These are phyloP conservation scores for Trichophyton simii DNA, from an alignment of 2,329 filamentous ascomycete species.

Conservation along the genomic window DNA sequence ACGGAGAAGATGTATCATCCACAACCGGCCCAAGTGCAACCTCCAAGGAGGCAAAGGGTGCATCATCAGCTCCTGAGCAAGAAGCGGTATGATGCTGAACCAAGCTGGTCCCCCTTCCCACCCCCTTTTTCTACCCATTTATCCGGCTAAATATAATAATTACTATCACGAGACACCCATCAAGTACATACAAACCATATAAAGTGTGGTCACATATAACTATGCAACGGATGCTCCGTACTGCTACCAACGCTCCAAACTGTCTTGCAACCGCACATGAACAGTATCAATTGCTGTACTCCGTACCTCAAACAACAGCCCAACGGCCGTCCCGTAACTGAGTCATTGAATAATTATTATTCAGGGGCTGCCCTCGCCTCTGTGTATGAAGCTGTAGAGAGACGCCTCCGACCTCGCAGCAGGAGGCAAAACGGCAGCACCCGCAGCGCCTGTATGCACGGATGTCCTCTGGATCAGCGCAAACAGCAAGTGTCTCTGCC, in stretches of 20 bases:
- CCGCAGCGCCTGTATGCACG: background rate
- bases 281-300: background rate
- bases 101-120: background rate
- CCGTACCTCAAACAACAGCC: background rate
- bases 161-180: background rate
- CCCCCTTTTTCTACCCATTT: background rate
- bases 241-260: background rate
- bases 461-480: background rate
- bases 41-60: conserved; percentile 15
- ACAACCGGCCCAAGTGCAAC: conserved; percentile 24
- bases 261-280: background rate
- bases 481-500: background rate
- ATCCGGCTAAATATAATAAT: background rate
- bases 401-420: background rate
- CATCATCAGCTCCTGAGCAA: background rate
- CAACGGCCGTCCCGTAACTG: background rate
- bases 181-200: background rate
- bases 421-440: background rate
- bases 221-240: background rate
- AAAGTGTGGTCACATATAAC: background rate
- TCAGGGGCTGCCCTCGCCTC: background rate
- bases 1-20: conserved; percentile 24
- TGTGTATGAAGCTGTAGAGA: background rate
- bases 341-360: background rate
- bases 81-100: background rate